phyloP scores from a whole-genome alignment of 2,329 filamentous ascomycete species.

The Cadophora luteo-olivacea region DNA sequence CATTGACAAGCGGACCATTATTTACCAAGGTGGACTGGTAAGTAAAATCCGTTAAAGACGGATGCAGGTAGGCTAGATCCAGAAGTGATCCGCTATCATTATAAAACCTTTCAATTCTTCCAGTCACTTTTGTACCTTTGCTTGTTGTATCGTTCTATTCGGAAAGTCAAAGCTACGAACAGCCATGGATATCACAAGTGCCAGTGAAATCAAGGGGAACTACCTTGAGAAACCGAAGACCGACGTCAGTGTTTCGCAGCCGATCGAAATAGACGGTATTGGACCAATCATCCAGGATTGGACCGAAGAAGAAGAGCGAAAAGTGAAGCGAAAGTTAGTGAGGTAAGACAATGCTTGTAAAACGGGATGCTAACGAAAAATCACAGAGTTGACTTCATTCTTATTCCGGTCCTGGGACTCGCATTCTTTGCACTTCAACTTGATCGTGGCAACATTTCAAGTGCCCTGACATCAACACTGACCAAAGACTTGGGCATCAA shows the following conservation, averaged over 20 bases:
- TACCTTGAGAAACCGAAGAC: constrained; percentile 3
- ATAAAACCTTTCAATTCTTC: background rate
- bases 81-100: background rate
- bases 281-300: constrained; percentile 13
- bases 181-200: constrained; percentile 1
- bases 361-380: background rate
- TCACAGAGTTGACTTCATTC: constrained; percentile 13
- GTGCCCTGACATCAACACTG: constrained; percentile 14
- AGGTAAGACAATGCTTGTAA: background rate
- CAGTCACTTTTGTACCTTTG: background rate
- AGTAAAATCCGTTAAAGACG: background rate
- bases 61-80: background rate
- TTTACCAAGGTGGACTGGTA: constrained; percentile 1
- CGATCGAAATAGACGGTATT: background rate
- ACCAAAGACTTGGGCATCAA: constrained; percentile 17
- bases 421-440: constrained; percentile 19
- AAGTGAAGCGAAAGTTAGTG: constrained; percentile 11
- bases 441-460: constrained; percentile 12
- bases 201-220: background rate
- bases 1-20: background rate
- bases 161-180: background rate
- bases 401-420: constrained; percentile 12
- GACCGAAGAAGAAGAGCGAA: constrained; percentile 13
- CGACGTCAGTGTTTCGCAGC: background rate
- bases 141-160: background rate